Evolutionary conservation across 2,329 filamentous ascomycete genomes (phyloP), one percentile per base, ranked within the genome.

Genomic region (Trichoderma oligosporum): DNA sequence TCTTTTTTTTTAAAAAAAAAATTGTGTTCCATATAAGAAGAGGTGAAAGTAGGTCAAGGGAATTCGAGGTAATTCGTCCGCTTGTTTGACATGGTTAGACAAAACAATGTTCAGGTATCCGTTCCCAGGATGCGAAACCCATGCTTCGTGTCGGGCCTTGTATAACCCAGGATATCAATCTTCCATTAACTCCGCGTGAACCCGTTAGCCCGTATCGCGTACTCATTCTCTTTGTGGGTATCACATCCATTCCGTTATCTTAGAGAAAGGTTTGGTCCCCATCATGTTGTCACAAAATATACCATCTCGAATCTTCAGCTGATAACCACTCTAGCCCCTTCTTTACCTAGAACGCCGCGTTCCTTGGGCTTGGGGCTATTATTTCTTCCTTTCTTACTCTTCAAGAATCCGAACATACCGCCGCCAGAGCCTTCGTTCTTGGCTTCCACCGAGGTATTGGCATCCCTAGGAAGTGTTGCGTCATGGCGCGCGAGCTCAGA

Each of bases 351-450:
- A 7, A 99, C 92, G 58, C 94, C 94, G 56, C 91, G 83, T 74
- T 97, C 92, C 71, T 91, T 93, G 24, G 92, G 92, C 75, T 96
- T 97, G 1, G 94, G 94, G 70, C 91, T 97, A 72, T 91, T 86
- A 56, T 91, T 91, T 61, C 92, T 81, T 25, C 92, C 91, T 76
- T 90, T 96, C 76, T 96, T 96, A 67, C 92, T 82, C 62, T 83
- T 89, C 60, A 97, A 78, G 71, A 99, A 95, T 1, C 91, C 89
- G 63, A 97, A 87, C 81, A 97, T 93, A 52, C 92, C 90, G 16
- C 86, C 85, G 16, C 86, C 85, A n/a, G 85, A 83, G 41, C 83
- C 74, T 59, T 81, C 76, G 8, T 67, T 71, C 70, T 80, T 87
- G 63, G 74, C 77, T 59, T 74, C 76, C n/a, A 72, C 78, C 2